A percentile compares a stretch with the other conserved stretches of the same genome.
Conservation (phyloP, 257 asterid genomes). For the Petunia secreta region DNA sequence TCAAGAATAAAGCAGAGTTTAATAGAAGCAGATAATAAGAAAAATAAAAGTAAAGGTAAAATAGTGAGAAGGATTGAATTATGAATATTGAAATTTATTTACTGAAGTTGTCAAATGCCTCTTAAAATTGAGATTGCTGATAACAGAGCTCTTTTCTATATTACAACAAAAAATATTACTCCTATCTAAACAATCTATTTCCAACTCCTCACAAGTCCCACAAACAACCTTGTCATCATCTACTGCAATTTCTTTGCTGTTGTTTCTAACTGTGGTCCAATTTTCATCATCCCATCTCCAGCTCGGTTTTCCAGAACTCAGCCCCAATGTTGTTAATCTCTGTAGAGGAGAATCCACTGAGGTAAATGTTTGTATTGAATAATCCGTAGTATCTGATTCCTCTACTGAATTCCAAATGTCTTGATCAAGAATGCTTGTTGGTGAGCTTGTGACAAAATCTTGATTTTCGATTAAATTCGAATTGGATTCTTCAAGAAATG, state of each 20-base stretch:
- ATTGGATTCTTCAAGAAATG: slow-evolving; percentile 44
- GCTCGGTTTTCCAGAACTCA: slow-evolving; percentile 33
- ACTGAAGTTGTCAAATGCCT: slow-evolving; percentile 5
- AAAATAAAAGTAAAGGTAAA: neutral
- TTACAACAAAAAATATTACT: slow-evolving; percentile 19
- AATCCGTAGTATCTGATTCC: slow-evolving; percentile 35
- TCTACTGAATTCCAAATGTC: slow-evolving; percentile 70
- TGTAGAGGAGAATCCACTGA: slow-evolving; percentile 23
- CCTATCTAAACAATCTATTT: slow-evolving; percentile 22
- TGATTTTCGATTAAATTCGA: neutral
- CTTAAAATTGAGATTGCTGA: slow-evolving; percentile 29
- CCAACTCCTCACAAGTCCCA: slow-evolving; percentile 28
- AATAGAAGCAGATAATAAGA: no score
- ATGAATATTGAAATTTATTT: neutral
- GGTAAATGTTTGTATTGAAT: neutral
- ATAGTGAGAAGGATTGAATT: neutral
- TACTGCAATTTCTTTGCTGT: slow-evolving; percentile 17
- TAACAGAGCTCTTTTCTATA: slow-evolving; percentile 23
- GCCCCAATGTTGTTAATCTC: slow-evolving; percentile 38
- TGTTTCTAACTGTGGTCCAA: slow-evolving; percentile 58
- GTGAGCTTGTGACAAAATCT: slow-evolving; percentile 40
- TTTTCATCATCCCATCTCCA: slow-evolving; percentile 48
- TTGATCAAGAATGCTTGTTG: slow-evolving; percentile 73
- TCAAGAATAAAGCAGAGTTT: no score
- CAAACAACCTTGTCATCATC: slow-evolving; percentile 17